Conservation (phyloP, 2,329 filamentous ascomycete species). For the Aspergillus sclerotialis region DNA sequence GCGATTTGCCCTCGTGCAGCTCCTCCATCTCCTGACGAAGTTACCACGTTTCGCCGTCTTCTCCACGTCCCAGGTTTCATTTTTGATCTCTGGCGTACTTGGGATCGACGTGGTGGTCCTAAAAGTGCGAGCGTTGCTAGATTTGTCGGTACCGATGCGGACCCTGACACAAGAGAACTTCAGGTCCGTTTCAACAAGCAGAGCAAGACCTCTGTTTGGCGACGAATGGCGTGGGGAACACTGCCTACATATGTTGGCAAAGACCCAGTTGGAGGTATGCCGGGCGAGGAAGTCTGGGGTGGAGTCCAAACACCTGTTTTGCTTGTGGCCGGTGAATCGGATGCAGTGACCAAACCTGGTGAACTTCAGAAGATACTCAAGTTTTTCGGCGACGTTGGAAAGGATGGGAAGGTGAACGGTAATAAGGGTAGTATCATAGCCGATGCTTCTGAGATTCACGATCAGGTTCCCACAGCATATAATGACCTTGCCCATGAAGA, state of each 20-base stretch:
- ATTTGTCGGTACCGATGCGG: slow-evolving; percentile 50
- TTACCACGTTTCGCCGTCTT: slow-evolving; percentile 48
- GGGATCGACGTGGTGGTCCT: slow-evolving; percentile 71
- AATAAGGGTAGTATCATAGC: slow-evolving; percentile 18
- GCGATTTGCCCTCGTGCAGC: slow-evolving; percentile 72
- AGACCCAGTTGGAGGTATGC: slow-evolving; percentile 55
- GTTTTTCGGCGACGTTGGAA: slow-evolving; percentile 26
- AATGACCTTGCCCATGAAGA: slow-evolving; percentile 20
- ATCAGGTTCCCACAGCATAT: slow-evolving; percentile 11
- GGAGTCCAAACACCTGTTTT: slow-evolving; percentile 67
- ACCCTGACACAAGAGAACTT: slow-evolving; percentile 34
- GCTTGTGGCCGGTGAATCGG: slow-evolving; percentile 69
- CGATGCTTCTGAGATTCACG: slow-evolving; percentile 23
- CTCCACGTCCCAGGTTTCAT: slow-evolving; percentile 59
- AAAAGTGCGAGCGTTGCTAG: slow-evolving; percentile 71
- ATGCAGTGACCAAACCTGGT: slow-evolving; percentile 64
- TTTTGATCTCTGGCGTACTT: slow-evolving; percentile 69
- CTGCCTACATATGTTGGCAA: slow-evolving; percentile 51
- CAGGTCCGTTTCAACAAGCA: slow-evolving; percentile 61
- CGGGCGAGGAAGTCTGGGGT: slow-evolving; percentile 64
- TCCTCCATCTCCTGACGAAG: slow-evolving; percentile 51
- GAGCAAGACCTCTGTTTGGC: slow-evolving; percentile 74
- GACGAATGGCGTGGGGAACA: slow-evolving; percentile 68
- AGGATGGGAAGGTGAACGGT: slow-evolving; percentile 19
- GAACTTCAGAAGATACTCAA: slow-evolving; percentile 63